A percentile compares a stretch with the other conserved stretches of the same genome.
phyloP scores from a whole-genome alignment of 495 filamentous ascomycete genomes.

The Aspergillus affinis region DNA sequence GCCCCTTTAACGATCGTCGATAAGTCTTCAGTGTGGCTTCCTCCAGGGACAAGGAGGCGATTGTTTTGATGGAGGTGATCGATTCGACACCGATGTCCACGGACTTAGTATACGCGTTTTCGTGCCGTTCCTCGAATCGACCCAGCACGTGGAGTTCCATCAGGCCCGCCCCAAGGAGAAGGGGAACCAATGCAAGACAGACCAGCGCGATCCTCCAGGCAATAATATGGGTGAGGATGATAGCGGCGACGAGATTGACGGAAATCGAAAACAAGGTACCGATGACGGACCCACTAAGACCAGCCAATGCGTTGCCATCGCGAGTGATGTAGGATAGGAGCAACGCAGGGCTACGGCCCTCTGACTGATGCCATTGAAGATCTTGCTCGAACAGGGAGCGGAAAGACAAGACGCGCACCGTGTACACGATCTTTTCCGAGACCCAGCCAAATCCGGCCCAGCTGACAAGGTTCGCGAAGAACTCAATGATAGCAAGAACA shows the following conservation, averaged over 20 bases:
- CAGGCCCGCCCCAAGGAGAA: conserved; percentile 45
- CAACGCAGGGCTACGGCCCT: conserved; percentile 44
- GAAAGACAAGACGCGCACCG: conserved; percentile 50
- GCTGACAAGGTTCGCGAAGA: conserved; percentile 52
- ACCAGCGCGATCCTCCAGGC: conserved; percentile 45
- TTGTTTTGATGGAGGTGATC: conserved; percentile 52
- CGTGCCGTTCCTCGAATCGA: conserved; percentile 59
- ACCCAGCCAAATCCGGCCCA: conserved; percentile 51
- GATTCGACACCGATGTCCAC: conserved; percentile 53
- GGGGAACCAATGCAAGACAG: conserved; percentile 41
- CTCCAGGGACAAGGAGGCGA: conserved; percentile 53
- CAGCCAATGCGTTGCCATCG: conserved; percentile 50
- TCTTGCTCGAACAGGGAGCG: conserved; percentile 53
- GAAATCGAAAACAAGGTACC: conserved; percentile 48
- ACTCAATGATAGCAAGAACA: conserved; percentile 51
- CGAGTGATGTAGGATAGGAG: conserved; percentile 51
- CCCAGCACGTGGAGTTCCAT: conserved; percentile 54
- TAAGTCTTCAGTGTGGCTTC: conserved; percentile 37
- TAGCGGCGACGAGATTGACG: conserved; percentile 43
- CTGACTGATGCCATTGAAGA: conserved; percentile 53
- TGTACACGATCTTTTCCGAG: conserved; percentile 53
- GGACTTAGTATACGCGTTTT: conserved; percentile 51
- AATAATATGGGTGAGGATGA: conserved; percentile 44
- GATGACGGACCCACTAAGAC: conserved; percentile 45
- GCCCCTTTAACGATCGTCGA: conserved; percentile 37